Conservation (phyloP, 306 rosid species). For the Dryas alaskensis region DNA sequence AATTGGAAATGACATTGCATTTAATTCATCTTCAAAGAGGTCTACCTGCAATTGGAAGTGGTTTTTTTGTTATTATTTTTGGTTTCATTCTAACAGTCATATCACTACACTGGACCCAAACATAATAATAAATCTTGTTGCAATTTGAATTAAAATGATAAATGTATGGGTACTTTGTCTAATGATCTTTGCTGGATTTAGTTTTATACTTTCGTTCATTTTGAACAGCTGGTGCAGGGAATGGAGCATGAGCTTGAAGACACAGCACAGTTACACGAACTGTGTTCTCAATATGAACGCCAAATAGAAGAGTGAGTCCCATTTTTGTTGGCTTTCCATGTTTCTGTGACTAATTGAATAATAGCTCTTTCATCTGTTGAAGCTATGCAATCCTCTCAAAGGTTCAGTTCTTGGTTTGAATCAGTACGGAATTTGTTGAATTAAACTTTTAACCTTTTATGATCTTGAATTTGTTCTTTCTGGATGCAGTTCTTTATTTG, state of each 20-base stretch:
- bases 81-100: background rate
- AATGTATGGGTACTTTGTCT: background rate
- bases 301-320: conserved; percentile 69
- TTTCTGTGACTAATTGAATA: background rate
- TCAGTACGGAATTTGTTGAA: background rate
- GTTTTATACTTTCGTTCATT: background rate
- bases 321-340: background rate
- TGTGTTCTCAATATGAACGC: conserved; percentile 78
- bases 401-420: background rate
- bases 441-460: background rate
- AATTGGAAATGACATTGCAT: background rate
- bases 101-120: background rate
- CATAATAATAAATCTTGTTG: background rate
- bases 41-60: background rate
- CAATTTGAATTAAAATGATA: background rate
- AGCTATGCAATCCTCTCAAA: background rate
- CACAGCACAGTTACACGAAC: conserved; percentile 53
- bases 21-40: background rate
- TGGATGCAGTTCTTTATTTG: background rate
- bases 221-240: conserved; percentile 48
- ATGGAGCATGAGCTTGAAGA: conserved; percentile 58
- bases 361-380: background rate
- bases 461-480: no score
- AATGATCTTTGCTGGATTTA: background rate
- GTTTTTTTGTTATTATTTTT: background rate